These are phyloP conservation scores for Nyctanthes arbortristis DNA, from an alignment of 257 asterid genomes.

Conservation along the genomic window DNA sequence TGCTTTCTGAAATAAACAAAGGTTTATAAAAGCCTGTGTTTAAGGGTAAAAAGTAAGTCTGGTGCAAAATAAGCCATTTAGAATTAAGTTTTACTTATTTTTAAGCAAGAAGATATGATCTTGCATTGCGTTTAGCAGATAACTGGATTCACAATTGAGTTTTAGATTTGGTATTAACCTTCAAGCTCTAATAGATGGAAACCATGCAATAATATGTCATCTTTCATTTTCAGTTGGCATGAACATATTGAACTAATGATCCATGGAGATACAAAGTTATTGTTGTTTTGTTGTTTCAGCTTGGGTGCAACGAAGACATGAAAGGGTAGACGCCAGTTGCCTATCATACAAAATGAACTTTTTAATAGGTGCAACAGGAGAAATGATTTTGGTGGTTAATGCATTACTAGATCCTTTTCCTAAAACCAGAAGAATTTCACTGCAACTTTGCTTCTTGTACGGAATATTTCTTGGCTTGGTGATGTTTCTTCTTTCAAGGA, in stretches of 20 bases:
- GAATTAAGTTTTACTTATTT: too few relatives aligned
- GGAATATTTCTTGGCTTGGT: constrained; percentile 48
- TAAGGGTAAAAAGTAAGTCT: too few relatives aligned
- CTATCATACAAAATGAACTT: background rate
- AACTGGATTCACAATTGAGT: too few relatives aligned
- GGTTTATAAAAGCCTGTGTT: too few relatives aligned
- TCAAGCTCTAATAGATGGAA: background rate
- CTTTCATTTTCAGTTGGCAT: background rate
- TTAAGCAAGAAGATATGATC: too few relatives aligned
- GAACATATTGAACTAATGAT: background rate
- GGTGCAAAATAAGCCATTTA: too few relatives aligned
- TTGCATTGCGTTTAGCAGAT: too few relatives aligned
- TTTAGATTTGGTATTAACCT: constrained; percentile 7
- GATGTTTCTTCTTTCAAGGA: constrained; percentile 47
- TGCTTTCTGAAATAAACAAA: too few relatives aligned
- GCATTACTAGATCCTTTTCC: constrained; percentile 1
- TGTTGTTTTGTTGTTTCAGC: background rate
- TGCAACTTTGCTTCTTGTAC: constrained; percentile 35
- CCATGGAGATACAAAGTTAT: background rate
- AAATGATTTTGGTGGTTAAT: background rate
- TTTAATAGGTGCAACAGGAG: too few relatives aligned
- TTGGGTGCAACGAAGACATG: background rate
- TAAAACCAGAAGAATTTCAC: constrained; percentile 15
- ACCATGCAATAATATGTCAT: background rate
- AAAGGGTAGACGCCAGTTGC: background rate